Evolutionary conservation across 768 basidiomycete species (phyloP).

Genomic region (Lepiota brunneoincarnata): DNA sequence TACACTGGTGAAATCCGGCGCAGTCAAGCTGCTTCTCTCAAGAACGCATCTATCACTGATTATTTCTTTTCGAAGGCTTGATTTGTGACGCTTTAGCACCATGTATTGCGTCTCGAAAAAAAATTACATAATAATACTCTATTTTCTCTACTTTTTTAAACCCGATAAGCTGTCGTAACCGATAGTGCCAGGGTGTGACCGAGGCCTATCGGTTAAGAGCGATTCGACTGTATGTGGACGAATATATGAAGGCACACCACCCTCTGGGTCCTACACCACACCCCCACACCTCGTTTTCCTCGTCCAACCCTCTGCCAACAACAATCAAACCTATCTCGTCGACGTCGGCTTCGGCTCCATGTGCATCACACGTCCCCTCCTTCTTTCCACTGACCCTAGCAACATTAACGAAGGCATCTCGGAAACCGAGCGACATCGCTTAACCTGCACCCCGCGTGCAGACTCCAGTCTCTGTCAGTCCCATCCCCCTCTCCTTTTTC

Average conservation of each 20-base stretch:
- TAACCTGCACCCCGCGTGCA: background rate
- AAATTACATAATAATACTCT: no score
- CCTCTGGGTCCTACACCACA: slow-evolving; percentile 15
- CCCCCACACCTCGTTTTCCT: slow-evolving; percentile 26
- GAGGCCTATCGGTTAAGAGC: no score
- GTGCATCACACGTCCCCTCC: slow-evolving; percentile 24
- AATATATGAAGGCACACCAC: slow-evolving; percentile 19
- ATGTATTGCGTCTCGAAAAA: no score
- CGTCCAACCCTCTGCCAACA: slow-evolving; percentile 25
- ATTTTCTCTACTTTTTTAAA: no score
- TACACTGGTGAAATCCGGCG: background rate
- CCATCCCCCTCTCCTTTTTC: background rate
- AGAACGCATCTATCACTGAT: background rate
- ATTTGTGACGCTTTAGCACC: no score
- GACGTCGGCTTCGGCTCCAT: slow-evolving; percentile 30
- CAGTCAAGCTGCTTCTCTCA: background rate
- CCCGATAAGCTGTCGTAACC: no score
- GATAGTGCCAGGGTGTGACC: no score
- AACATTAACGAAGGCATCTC: slow-evolving; percentile 2
- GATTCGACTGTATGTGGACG: slow-evolving; percentile 16
- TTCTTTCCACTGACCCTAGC: slow-evolving; percentile 18
- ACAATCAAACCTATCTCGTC: slow-evolving; percentile 27
- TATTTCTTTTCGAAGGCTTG: no score
- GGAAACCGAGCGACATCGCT: slow-evolving; percentile 7
- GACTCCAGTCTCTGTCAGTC: background rate